Base-by-base conservation (phyloP, 75 land plant species). In the Pinus albicaulis region DNA sequence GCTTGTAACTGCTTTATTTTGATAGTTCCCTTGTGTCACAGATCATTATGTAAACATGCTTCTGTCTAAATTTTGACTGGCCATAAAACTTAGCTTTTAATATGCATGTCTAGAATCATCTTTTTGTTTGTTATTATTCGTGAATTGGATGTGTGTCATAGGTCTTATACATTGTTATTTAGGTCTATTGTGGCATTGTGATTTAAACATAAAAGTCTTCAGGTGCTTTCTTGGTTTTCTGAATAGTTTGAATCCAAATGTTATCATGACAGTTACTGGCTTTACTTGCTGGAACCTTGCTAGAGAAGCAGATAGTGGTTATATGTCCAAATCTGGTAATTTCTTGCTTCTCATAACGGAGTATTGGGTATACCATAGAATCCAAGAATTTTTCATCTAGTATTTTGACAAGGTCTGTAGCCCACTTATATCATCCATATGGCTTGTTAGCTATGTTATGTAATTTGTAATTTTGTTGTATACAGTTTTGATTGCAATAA, bases 271-370 rank as follows among this genome's bases (percentile, higher is more conserved):
- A 97, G 99, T 83, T 97, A 59, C 82, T 97, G 87, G 70, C 92
- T 65, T 75, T 97, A 75, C 31, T 97, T 75, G 82, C 92, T 66
- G 92, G 92, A 76, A 89, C 81, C 38, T 82, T 97, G 59, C 77
- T 97, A 76, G 99, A 97, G 82, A 97, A 95, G 77, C 99, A 97
- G 83, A 85, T 97, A 52, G 91, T 95, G n/a, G 90, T 97, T 25
- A 77, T 92, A 68, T 94, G 93, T 76, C 89, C 99, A 59, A 97
- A 97, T 79, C 82, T 95, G 87, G 99, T 97, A 76, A 79, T 84
- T 79, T 78, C 14, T 41, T 23, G 19, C 25, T 62, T 62, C 11
- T 62, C 64, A 15, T 28, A 17, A 41, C 14, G 14, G 25, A 41
- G n/a, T 41, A 68, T 38, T 38, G 71, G n/a, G 11, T 68, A n/a